Conservation (phyloP, 2,329 filamentous ascomycete genomes). For the Aureobasidium pullulans region DNA sequence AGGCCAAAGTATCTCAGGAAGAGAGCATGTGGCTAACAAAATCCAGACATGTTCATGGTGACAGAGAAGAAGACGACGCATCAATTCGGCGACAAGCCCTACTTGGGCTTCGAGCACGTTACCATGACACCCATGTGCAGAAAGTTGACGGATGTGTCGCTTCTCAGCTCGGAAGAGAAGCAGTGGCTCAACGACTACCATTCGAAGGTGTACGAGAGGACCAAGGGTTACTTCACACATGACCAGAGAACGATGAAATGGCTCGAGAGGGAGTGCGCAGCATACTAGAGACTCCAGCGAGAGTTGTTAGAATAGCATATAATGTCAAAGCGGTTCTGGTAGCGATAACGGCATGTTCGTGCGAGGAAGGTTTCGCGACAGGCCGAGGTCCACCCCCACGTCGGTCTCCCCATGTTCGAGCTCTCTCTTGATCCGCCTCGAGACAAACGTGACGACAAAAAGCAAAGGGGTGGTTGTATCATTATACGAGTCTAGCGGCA, state of each 20-base stretch:
- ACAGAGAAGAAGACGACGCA: slow-evolving; percentile 80
- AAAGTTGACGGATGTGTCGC: slow-evolving; percentile 68
- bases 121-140: slow-evolving; percentile 94
- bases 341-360: background rate
- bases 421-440: background rate
- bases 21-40: slow-evolving; percentile 1
- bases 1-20: background rate
- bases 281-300: slow-evolving; percentile 21
- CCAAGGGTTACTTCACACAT: slow-evolving; percentile 63
- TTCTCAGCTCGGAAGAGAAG: slow-evolving; percentile 69
- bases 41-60: slow-evolving; percentile 71
- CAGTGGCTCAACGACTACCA: slow-evolving; percentile 85
- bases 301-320: background rate
- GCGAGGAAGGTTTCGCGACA: background rate
- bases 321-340: background rate
- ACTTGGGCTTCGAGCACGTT: slow-evolving; percentile 90
- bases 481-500: background rate
- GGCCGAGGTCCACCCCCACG: slow-evolving; percentile 8
- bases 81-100: slow-evolving; percentile 88
- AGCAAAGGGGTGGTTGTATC: background rate
- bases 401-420: background rate
- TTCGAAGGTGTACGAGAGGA: slow-evolving; percentile 73
- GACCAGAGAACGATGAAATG: slow-evolving; percentile 68
- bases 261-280: slow-evolving; percentile 79
- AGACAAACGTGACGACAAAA: background rate